Percentiles rank a stretch among this genome's conserved stretches.
phyloP scores from a whole-genome alignment of 2,329 filamentous ascomycete species.

The Penicillium sp. region DNA sequence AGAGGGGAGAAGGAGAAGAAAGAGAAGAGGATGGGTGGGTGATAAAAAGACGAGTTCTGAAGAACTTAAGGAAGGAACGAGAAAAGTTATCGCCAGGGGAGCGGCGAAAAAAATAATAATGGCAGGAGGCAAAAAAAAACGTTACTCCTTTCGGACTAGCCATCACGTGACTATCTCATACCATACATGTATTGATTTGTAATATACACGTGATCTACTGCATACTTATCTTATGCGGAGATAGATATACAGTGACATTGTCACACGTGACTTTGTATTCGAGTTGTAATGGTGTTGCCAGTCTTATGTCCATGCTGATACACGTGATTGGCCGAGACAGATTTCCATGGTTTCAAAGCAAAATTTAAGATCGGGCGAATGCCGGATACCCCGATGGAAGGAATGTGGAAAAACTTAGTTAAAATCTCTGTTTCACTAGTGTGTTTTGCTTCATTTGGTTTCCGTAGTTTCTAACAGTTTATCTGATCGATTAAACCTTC shows the following conservation, averaged over 20 bases:
- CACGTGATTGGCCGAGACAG: slow-evolving; percentile 3
- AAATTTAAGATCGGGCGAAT: slow-evolving; percentile 8
- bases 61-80: slow-evolving; percentile 28
- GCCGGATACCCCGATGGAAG: slow-evolving; percentile 2
- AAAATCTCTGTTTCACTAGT: slow-evolving; percentile 1
- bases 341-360: slow-evolving; percentile 4
- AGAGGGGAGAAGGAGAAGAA: slow-evolving; percentile 3
- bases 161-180: neutral
- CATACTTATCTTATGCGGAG: too few relatives aligned
- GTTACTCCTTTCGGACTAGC: slow-evolving; percentile 35
- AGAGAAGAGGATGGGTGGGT: slow-evolving; percentile 1
- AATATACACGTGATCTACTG: neutral
- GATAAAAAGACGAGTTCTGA: slow-evolving; percentile 26
- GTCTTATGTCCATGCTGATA: neutral
- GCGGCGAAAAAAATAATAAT: slow-evolving; percentile 24
- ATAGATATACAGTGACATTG: neutral
- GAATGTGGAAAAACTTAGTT: slow-evolving; percentile 2
- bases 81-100: slow-evolving; percentile 25
- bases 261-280: neutral
- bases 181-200: neutral
- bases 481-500: slow-evolving; percentile 12
- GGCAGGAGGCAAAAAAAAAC: slow-evolving; percentile 20
- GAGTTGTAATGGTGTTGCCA: too few relatives aligned
- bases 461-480: neutral
- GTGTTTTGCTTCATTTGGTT: neutral